phyloP scores from a whole-genome alignment of 108 stramenopile species.

The Fragilariopsis cylindrus region DNA sequence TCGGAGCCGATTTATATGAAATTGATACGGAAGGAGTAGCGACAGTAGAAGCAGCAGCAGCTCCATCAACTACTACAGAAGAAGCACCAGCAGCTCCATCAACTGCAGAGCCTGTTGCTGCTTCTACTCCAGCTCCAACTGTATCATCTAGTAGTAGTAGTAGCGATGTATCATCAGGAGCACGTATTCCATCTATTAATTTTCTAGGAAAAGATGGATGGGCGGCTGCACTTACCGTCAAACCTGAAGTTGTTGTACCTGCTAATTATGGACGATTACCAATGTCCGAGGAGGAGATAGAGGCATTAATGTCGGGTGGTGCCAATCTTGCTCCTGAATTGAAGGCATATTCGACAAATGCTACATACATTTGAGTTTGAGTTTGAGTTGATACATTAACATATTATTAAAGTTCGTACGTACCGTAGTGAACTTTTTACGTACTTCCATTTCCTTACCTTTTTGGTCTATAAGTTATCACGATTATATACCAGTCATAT shows the following conservation, averaged over 20 bases:
- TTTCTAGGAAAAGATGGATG: slow-evolving; percentile 93
- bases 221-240: slow-evolving; percentile 36
- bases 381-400: not conserved
- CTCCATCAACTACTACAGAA: slow-evolving; percentile 20
- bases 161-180: not conserved
- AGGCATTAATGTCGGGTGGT: slow-evolving; percentile 83
- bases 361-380: slow-evolving; percentile 1
- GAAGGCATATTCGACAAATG: slow-evolving; percentile 26
- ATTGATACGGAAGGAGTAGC: slow-evolving; percentile 72
- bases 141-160: slow-evolving; percentile 19
- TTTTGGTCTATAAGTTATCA: no score
- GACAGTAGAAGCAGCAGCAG: slow-evolving; percentile 30
- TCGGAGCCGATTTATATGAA: slow-evolving; percentile 76
- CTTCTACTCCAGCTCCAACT: slow-evolving; percentile 15
- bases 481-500: no score
- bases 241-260: slow-evolving; percentile 31
- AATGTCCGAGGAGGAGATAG: slow-evolving; percentile 91
- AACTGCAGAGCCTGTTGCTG: not conserved
- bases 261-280: slow-evolving; percentile 84
- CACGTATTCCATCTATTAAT: slow-evolving; percentile 81
- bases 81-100: slow-evolving; percentile 25
- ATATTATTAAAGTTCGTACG: not conserved
- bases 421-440: no score
- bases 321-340: slow-evolving; percentile 62
- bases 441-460: no score